Evolutionary conservation across 148 eudicot genomes (phyloP).

Genomic region (Suaeda aralocaspica): DNA sequence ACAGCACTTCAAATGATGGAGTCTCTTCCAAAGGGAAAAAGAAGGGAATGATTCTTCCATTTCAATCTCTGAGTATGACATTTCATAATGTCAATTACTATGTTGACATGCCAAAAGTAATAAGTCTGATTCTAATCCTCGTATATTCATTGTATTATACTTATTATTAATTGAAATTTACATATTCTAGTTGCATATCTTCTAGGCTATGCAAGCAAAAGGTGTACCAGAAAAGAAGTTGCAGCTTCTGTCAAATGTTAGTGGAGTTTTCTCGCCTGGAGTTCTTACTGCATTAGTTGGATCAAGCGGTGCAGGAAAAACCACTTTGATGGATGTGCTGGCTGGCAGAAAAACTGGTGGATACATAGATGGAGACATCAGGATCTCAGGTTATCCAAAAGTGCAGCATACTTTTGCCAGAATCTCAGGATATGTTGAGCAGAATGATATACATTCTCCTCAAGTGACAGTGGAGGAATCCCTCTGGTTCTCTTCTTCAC

Average conservation of each 20-base stretch:
- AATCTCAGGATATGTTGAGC: slow-evolving; percentile 85
- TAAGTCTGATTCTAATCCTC: not conserved
- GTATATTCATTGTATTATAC: not conserved
- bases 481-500: slow-evolving; percentile 68
- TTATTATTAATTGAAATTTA: not conserved
- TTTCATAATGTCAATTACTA: slow-evolving; percentile 78
- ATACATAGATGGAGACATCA: slow-evolving; percentile 80
- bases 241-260: slow-evolving; percentile 70
- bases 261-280: slow-evolving; percentile 89
- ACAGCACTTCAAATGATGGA: slow-evolving; percentile 9
- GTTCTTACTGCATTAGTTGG: slow-evolving; percentile 89
- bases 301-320: slow-evolving; percentile 95
- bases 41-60: slow-evolving; percentile 95
- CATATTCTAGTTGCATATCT: slow-evolving; percentile 1
- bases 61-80: slow-evolving; percentile 78
- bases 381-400: slow-evolving; percentile 78
- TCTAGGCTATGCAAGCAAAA: slow-evolving; percentile 65
- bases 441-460: slow-evolving; percentile 90
- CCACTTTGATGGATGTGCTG: slow-evolving; percentile 93
- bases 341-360: slow-evolving; percentile 97
- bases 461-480: slow-evolving; percentile 88
- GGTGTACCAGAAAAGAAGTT: slow-evolving; percentile 62
- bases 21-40: slow-evolving; percentile 25
- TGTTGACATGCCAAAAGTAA: slow-evolving; percentile 94
- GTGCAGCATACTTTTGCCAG: slow-evolving; percentile 78